Conservation (phyloP, 2,329 filamentous ascomycete genomes). For the Calonectria pauciramosa region DNA sequence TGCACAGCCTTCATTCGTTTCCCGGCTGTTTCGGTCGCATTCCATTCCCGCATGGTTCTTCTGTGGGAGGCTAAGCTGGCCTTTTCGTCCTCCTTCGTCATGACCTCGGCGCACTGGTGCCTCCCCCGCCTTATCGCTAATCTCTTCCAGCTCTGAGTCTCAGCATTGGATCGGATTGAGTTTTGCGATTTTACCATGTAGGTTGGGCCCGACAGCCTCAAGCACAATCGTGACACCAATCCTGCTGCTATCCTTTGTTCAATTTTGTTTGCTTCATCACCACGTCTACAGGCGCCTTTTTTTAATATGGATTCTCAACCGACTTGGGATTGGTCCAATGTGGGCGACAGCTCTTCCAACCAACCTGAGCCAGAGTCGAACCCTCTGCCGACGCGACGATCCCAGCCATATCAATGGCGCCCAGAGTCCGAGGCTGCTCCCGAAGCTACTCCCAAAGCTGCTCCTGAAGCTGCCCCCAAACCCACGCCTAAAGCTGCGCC, state of each 20-base stretch:
- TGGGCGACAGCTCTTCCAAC: constrained; percentile 30
- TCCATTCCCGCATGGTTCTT: constrained; percentile 34
- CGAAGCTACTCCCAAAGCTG: constrained; percentile 20
- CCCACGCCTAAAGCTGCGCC: constrained; percentile 20
- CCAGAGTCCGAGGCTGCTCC: constrained; percentile 16
- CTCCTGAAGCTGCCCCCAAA: constrained; percentile 24
- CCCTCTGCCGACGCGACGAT: constrained; percentile 19
- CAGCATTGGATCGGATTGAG: constrained; percentile 32
- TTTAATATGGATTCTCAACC: constrained; percentile 46
- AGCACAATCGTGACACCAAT: constrained; percentile 28
- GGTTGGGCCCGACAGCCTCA: constrained; percentile 42
- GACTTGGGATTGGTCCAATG: constrained; percentile 46
- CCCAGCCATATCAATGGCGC: constrained; percentile 6
- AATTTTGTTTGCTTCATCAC: constrained; percentile 29
- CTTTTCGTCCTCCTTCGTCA: constrained; percentile 43
- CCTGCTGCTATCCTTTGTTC: constrained; percentile 22
- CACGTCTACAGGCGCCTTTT: constrained; percentile 33
- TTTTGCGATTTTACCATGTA: constrained; percentile 43
- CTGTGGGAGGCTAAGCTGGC: constrained; percentile 49
- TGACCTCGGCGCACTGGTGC: constrained; percentile 37
- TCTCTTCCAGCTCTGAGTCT: constrained; percentile 21
- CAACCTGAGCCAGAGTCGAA: constrained; percentile 28
- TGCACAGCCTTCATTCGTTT: constrained; percentile 33
- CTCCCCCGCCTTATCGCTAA: constrained; percentile 38
- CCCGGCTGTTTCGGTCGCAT: constrained; percentile 46